Evolutionary conservation across 371 early-diverging fungal genomes (phyloP), one percentile per base, ranked within the genome.

Genomic region (Rhizopus delemar): DNA sequence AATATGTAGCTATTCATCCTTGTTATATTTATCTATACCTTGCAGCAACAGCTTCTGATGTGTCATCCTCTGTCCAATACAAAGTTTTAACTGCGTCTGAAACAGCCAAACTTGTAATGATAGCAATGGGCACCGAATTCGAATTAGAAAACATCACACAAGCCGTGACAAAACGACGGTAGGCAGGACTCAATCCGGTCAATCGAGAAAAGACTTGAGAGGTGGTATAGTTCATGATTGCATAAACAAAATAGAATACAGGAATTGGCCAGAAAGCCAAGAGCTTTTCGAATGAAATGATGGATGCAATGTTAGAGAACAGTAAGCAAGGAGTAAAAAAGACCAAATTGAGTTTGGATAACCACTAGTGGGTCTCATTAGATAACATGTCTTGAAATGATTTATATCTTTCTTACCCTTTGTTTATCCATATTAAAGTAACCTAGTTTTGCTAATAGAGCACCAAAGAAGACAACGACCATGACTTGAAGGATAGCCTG

Each of bases 251-350:
- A 53, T 80, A 88, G 62, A 87, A 88, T 3, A 77, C 70, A 3
- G 89, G 89, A 52, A 88, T 85, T 45, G 89, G 88, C 90, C 90
- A 90, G 50, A 80, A 83, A 31, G 84, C 84, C 28, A 84, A 54
- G 53, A 89, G 70, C 36, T 82, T 80, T 38, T 69, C 75, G 54
- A 84, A 77, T 31, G 77, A 81, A 41, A 88, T 81, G 8, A 78
- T 79, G 29, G 87, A 84, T 5, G 81, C 85, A 63, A 84, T 86
- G 48, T 84, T 87, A 41, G 84, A 78, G 49, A 86, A 87, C 41
- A 87, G 70, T 22, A 87, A 70, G 56, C 87, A 86, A 2, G 87
- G 88, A 39, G 88, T 89, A 70, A 87, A 81, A 61, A 86, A 83
- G 53, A 80, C 75, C 51, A 88, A 46, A 65, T 86, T 87, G 45